Evolutionary conservation across 176 grass and related monocot species (phyloP), one percentile per base, ranked within the genome.

Genomic region (Cymbopogon citratus): DNA sequence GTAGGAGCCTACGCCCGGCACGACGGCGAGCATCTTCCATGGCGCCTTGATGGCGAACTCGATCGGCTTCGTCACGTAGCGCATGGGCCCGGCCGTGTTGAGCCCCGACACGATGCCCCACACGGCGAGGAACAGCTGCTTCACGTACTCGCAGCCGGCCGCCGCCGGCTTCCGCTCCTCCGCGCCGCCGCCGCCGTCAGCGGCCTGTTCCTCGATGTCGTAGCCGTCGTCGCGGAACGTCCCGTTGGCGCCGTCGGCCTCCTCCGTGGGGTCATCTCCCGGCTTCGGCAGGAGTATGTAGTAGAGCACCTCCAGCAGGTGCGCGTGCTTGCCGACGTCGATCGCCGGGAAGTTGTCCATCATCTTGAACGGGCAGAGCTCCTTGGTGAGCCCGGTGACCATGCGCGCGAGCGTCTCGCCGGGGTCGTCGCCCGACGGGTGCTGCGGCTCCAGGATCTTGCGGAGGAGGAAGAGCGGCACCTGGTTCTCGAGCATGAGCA

Each of bases 401-500:
- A 97, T 97, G 16, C 76, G 45, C 52, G 29, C 13, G 10, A 97
- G 94, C 11, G 46, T 19, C 6, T 60, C 73, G 29, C 70, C 85
- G 31, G 91, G 60, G 18, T 87, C 87, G 4, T 94, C 83, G 4
- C 9, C 45, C 7, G 85, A 83, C 48, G 31, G 36, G 68, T 75
- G 85, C 65, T 92, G 91, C 66, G 83, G 79, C 27, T 94, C 91
- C 40, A 97, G 41, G 69, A 94, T 90, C 64, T 54, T 92, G 43
- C 79, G 85, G 5, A 97, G 82, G 15, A 94, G 81, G 76, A 91
- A 88, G 25, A 94, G 83, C 7, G 94, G 94, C 18, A 97, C 82
- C 84, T 97, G 91, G 83, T 94, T 97, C 88, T 97, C 94, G 8
- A 97, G 83, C 94, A 97, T 97, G 76, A 97, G 72, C 56, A 90